These are phyloP conservation scores for Glycine latifolia DNA, from an alignment of 306 rosid species.

Conservation along the genomic window DNA sequence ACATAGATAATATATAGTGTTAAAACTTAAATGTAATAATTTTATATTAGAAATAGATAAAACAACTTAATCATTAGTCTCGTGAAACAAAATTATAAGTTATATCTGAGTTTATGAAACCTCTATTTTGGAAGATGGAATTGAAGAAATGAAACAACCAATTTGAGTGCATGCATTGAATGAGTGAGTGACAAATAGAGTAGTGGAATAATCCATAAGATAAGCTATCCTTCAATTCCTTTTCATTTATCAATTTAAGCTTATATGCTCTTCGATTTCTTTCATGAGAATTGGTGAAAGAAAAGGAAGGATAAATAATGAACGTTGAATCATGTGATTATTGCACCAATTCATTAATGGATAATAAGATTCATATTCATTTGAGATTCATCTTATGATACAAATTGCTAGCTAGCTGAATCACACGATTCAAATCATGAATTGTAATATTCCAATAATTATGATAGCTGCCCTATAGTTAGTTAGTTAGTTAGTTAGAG, in stretches of 20 bases:
- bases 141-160: neutral
- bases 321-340: neutral
- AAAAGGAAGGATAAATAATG: no score
- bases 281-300: neutral
- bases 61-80: neutral
- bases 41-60: neutral
- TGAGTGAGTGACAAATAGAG: neutral
- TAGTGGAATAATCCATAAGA: neutral
- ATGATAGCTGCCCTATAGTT: no score
- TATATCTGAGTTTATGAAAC: neutral
- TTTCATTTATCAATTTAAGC: neutral
- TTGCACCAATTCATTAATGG: neutral
- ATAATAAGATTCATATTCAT: neutral
- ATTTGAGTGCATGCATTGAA: neutral
- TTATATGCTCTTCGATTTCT: neutral
- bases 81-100: neutral
- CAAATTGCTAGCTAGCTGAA: neutral
- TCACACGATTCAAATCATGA: neutral
- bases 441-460: no score
- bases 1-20: neutral
- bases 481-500: neutral
- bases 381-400: neutral
- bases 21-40: no score
- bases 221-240: neutral
- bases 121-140: neutral